These are phyloP conservation scores for Panaeolus cyanescens DNA, from an alignment of 768 basidiomycete genomes.

Conservation along the genomic window DNA sequence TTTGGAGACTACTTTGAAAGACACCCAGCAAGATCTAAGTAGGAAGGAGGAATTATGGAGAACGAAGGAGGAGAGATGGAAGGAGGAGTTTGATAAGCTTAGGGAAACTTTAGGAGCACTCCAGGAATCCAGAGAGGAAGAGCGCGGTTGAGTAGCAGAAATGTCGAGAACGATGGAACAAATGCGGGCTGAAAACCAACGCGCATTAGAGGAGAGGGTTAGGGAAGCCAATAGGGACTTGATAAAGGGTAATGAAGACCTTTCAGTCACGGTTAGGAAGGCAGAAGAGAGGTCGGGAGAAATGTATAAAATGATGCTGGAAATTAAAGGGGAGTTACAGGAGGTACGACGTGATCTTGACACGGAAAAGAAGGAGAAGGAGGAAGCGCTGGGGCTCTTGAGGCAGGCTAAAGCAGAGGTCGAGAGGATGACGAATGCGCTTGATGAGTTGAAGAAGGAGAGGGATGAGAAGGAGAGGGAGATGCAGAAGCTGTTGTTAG, in stretches of 20 bases:
- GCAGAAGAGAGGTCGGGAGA: neutral
- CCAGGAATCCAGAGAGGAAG: neutral
- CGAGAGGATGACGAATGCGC: neutral
- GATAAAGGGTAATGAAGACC: neutral
- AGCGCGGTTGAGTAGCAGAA: too few relatives aligned
- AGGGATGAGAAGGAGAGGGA: neutral
- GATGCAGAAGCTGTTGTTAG: neutral
- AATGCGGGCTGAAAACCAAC: neutral
- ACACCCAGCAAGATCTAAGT: neutral
- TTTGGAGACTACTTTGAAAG: neutral
- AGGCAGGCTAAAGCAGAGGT: neutral
- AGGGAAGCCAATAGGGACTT: neutral
- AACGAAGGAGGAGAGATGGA: neutral
- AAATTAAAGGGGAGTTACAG: neutral
- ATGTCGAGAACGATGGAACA: too few relatives aligned
- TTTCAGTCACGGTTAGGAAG: neutral
- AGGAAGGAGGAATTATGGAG: neutral
- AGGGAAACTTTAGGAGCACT: neutral
- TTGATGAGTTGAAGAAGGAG: neutral
- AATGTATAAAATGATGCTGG: neutral
- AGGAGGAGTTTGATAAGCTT: neutral
- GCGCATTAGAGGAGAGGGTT: neutral
- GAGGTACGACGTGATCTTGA: neutral
- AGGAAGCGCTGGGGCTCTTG: neutral
- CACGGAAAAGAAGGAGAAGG: neutral